phyloP scores from a whole-genome alignment of 2,329 filamentous ascomycete species.

The Cercospora berteroae region DNA sequence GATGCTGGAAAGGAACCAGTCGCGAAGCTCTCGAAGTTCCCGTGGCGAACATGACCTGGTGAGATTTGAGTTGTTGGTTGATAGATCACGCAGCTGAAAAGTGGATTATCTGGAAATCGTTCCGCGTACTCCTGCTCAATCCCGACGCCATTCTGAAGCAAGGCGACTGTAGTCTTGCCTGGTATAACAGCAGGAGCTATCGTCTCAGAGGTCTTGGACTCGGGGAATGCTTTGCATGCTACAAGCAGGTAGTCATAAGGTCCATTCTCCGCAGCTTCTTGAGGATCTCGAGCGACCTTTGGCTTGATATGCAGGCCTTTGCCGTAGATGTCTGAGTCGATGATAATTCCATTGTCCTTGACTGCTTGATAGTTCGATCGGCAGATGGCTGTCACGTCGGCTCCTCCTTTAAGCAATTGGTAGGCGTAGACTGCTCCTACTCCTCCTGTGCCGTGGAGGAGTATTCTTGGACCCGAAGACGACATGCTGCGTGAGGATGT shows the following conservation, averaged over 20 bases:
- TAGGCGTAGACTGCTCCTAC: constrained; percentile 46
- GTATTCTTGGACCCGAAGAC: constrained; percentile 29
- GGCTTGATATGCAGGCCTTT: constrained; percentile 39
- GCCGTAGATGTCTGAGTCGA: constrained; percentile 42
- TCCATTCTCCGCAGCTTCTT: constrained; percentile 36
- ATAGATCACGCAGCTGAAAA: constrained; percentile 58
- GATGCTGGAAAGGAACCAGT: constrained; percentile 51
- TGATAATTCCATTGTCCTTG: constrained; percentile 42
- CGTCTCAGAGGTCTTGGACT: constrained; percentile 35
- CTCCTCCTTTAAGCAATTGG: constrained; percentile 41
- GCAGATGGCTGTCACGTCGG: constrained; percentile 45
- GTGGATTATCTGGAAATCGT: constrained; percentile 52
- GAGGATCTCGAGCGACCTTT: constrained; percentile 37
- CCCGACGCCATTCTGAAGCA: constrained; percentile 62
- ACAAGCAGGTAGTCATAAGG: constrained; percentile 52
- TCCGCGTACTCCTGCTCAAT: constrained; percentile 57
- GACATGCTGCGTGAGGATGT: not conserved
- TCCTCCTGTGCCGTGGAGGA: constrained; percentile 47
- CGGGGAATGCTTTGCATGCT: constrained; percentile 48
- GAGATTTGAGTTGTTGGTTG: constrained; percentile 52
- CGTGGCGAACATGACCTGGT: constrained; percentile 42
- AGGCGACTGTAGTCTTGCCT: constrained; percentile 53
- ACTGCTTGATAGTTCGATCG: constrained; percentile 48
- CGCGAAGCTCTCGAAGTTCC: constrained; percentile 26
- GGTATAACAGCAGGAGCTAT: constrained; percentile 44